phyloP scores from a whole-genome alignment of 1,139 yeast species.

The Pichia sp. region DNA sequence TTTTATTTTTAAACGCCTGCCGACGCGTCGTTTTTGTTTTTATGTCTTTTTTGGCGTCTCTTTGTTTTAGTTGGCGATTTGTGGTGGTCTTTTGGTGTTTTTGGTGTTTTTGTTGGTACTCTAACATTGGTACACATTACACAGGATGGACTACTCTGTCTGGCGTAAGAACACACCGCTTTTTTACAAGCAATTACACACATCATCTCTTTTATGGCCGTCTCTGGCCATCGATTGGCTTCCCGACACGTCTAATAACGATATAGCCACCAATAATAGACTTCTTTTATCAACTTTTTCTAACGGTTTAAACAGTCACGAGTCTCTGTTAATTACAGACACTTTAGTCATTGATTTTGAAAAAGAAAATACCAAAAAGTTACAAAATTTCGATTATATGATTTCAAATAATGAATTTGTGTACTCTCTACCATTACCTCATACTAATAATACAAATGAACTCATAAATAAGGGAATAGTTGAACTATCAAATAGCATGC shows the following conservation, averaged over 20 bases:
- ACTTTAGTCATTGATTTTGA: slow-evolving; percentile 1
- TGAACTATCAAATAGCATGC: not conserved
- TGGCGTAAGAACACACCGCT: slow-evolving; percentile 55
- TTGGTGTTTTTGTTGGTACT: not conserved
- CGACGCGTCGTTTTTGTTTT: not conserved
- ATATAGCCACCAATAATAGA: slow-evolving; percentile 18
- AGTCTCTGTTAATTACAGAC: slow-evolving; percentile 17
- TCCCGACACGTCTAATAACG: slow-evolving; percentile 34
- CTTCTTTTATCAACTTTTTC: slow-evolving; percentile 28
- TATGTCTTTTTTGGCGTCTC: not conserved
- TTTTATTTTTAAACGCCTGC: too few relatives aligned
- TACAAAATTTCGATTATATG: slow-evolving; percentile 16
- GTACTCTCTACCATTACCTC: slow-evolving; percentile 9
- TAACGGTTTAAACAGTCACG: slow-evolving; percentile 20
- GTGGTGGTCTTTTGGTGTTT: not conserved
- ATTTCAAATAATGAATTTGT: slow-evolving; percentile 24
- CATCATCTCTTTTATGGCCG: slow-evolving; percentile 50
- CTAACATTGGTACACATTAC: too few relatives aligned
- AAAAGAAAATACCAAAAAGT: not conserved
- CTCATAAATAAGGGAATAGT: not conserved
- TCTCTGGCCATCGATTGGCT: slow-evolving; percentile 48
- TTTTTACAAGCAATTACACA: slow-evolving; percentile 44
- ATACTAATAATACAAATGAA: slow-evolving; percentile 6
- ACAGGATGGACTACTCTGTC: slow-evolving; percentile 12
- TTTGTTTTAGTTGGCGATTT: not conserved